phyloP scores from a whole-genome alignment of 306 rosid species.

The Trifolium repens region DNA sequence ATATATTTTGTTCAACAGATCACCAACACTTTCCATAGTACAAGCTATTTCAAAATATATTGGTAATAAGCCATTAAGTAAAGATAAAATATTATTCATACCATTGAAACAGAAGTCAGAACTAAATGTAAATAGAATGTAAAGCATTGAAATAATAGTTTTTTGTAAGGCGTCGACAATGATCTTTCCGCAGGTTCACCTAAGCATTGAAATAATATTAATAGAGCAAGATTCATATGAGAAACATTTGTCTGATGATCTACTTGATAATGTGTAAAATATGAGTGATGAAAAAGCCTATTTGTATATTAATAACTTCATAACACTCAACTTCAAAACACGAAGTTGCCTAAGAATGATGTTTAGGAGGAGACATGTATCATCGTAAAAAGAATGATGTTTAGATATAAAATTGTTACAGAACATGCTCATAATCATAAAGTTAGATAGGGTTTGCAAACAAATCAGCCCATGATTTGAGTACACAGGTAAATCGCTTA shows the following conservation, averaged over 20 bases:
- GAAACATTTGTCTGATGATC: neutral
- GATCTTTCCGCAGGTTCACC: too few species aligned
- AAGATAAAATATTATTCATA: neutral
- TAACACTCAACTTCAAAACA: neutral
- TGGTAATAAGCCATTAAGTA: neutral
- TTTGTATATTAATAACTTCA: conserved; percentile 7
- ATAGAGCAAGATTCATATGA: neutral
- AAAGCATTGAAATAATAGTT: conserved; percentile 1
- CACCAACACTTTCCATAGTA: neutral
- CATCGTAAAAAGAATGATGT: too few species aligned
- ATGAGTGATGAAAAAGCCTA: conserved; percentile 1
- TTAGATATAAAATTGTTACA: too few species aligned
- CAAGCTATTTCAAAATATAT: neutral
- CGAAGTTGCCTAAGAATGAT: too few species aligned
- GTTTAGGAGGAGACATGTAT: too few species aligned
- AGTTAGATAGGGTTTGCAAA: too few species aligned
- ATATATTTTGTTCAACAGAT: neutral
- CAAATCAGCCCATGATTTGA: too few species aligned
- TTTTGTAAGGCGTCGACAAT: too few species aligned
- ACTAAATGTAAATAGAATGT: conserved; percentile 9
- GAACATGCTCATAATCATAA: too few species aligned
- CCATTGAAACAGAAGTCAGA: neutral
- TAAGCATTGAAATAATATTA: neutral
- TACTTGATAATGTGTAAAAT: neutral
- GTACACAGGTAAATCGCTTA: too few species aligned